Evolutionary conservation across 2,329 filamentous ascomycete species (phyloP), one percentile per base, ranked within the genome.

Genomic region (Aaosphaeria arxii): DNA sequence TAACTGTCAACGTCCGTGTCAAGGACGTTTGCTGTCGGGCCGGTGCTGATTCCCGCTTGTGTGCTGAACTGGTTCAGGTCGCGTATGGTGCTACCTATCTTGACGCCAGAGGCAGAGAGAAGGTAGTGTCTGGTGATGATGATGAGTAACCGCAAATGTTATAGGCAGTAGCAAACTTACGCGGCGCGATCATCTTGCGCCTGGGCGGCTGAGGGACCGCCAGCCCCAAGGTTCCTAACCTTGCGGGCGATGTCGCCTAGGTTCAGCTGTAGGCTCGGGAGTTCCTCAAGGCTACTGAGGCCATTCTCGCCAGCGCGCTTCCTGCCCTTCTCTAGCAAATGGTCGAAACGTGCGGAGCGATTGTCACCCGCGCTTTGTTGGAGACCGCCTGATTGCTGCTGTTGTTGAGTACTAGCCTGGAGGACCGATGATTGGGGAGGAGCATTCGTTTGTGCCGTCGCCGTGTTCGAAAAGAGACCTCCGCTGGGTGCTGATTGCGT

Each of bases 61-160:
- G 80, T 77, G 63, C 83, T 88, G 70, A 97, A 85, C 49, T 86
- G 82, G 62, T 89, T 89, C 24, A 99, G 83, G 62, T 97, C 92
- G 67, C 88, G 88, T 44, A 95, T 83, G 11, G 92, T 89, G 54
- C 87, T 82, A 38, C 88, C 87, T 11, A 92, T 89, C 63, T 95
- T 90, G 48, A 99, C 88, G 32, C 94, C 94, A 9, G 94, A 97
- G 6, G 89, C 92, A 30, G 92, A 91, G 43, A 99, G 85, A 38
- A 97, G 79, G 70, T 96, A 96, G 69, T 96, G 92, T 61, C 88
- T 91, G 42, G 41, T 31, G 47, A 66, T 48, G 64, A 51, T 44
- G 43, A 51, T 43, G 38, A 48, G 6, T 40, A 5, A 38, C 39
- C 31, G 24, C 42, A 44, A 13, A 32, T 11, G 7, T 9, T 17